Conservation (phyloP, 2,329 filamentous ascomycete species). For the Fusarium acutatum region DNA sequence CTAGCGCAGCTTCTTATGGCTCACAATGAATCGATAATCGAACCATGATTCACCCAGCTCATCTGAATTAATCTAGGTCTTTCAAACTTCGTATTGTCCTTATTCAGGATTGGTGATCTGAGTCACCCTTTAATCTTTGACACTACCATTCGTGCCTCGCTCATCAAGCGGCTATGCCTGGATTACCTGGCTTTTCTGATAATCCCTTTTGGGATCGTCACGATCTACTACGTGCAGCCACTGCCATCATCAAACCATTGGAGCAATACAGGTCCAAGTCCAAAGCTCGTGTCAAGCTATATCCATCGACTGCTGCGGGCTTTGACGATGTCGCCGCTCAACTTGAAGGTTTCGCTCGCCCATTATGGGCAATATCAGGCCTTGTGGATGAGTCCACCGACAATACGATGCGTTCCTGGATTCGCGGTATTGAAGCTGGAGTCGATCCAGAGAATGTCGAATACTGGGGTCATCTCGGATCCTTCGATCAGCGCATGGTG, state of each 20-base stretch:
- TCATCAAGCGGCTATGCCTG: constrained; percentile 42
- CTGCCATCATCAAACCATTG: constrained; percentile 47
- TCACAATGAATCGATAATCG: background rate
- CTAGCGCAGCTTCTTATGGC: background rate
- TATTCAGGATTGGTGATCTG: background rate
- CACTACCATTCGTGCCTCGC: background rate
- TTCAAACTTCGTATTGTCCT: background rate
- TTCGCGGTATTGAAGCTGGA: constrained; percentile 42
- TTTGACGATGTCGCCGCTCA: constrained; percentile 56
- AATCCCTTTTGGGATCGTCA: constrained; percentile 48
- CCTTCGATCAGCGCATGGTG: constrained; percentile 62
- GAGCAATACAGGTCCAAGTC: constrained; percentile 44
- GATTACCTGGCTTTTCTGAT: constrained; percentile 50
- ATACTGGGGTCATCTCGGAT: constrained; percentile 58
- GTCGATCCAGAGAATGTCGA: constrained; percentile 45
- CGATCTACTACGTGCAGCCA: constrained; percentile 47
- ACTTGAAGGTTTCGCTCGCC: constrained; percentile 55
- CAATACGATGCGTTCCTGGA: constrained; percentile 47
- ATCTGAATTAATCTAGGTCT: background rate
- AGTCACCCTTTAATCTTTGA: background rate
- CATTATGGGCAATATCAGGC: constrained; percentile 47
- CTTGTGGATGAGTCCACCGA: constrained; percentile 49
- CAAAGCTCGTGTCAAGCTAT: constrained; percentile 49
- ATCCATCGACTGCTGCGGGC: constrained; percentile 48
- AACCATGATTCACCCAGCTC: background rate